Conservation (phyloP, 768 basidiomycete genomes). For the Rubroboletus satanas region DNA sequence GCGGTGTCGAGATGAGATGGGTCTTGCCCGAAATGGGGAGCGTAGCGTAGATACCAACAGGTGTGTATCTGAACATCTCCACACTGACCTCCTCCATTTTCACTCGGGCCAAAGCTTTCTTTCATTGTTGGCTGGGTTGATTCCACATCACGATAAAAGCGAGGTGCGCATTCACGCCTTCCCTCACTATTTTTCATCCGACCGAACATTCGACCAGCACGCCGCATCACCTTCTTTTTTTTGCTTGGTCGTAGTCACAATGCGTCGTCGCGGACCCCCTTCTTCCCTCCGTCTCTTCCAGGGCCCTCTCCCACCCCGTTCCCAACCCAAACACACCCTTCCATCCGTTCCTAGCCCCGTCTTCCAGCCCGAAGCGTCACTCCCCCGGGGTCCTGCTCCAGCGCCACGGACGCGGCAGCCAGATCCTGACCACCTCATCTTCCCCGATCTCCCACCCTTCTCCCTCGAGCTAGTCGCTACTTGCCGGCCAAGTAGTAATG, state of each 20-base stretch:
- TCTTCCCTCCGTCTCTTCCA: constrained; percentile 56
- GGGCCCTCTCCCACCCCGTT: constrained; percentile 62
- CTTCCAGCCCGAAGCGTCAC: constrained; percentile 35
- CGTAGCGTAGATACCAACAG: too few relatives aligned
- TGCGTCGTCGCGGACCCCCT: constrained; percentile 70
- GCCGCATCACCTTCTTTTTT: background rate
- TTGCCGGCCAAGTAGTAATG: constrained; percentile 14
- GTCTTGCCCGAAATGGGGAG: too few relatives aligned
- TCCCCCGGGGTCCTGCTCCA: constrained; percentile 21
- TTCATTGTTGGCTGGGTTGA: background rate
- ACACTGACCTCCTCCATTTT: too few relatives aligned
- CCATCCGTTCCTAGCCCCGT: constrained; percentile 62
- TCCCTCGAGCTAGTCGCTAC: constrained; percentile 18
- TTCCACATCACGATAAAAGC: constrained; percentile 2
- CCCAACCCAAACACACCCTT: constrained; percentile 58
- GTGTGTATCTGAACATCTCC: too few relatives aligned
- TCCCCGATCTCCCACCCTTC: constrained; percentile 25
- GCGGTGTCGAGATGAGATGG: too few relatives aligned
- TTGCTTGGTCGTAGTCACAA: constrained; percentile 21
- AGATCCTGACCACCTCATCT: constrained; percentile 3
- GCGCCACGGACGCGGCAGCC: constrained; percentile 16
- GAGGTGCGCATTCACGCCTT: background rate
- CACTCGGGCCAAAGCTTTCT: background rate
- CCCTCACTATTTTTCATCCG: background rate
- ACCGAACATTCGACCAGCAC: background rate